Conservation (phyloP, 2,329 filamentous ascomycete genomes). For the Orbilia ellipsospora region DNA sequence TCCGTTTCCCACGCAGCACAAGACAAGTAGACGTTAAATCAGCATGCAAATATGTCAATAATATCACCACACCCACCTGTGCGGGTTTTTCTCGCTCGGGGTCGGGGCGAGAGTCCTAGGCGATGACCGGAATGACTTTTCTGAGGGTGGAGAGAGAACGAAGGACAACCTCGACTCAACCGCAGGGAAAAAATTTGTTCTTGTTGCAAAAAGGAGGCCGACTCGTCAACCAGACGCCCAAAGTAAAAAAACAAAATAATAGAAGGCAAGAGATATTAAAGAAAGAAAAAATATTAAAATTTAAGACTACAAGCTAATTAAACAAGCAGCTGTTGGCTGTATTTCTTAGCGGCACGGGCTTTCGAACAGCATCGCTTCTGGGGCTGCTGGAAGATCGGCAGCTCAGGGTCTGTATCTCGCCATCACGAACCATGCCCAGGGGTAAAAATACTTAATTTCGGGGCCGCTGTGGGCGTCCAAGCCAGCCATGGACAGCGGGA, state of each 20-base stretch:
- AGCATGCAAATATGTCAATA: not conserved
- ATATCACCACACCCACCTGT: constrained; percentile 3
- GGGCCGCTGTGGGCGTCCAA: constrained; percentile 14
- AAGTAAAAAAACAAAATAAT: constrained; percentile 6
- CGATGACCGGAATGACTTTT: constrained; percentile 10
- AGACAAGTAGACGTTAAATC: not conserved
- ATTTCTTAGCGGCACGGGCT: not conserved
- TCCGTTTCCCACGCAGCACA: constrained; percentile 32
- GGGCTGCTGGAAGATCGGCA: constrained; percentile 18
- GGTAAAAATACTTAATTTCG: constrained; percentile 45
- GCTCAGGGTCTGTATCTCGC: constrained; percentile 47
- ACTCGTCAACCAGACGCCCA: constrained; percentile 1
- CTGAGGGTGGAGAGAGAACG: constrained; percentile 2
- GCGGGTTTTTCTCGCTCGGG: constrained; percentile 1
- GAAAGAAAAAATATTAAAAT: constrained; percentile 4
- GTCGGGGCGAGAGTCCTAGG: constrained; percentile 7
- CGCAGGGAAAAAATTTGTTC: constrained; percentile 7
- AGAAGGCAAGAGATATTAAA: not conserved
- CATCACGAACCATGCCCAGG: constrained; percentile 15
- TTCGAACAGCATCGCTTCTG: not conserved
- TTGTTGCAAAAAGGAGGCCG: constrained; percentile 20
- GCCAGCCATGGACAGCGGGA: constrained; percentile 13
- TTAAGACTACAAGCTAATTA: constrained; percentile 5
- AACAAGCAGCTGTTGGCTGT: not conserved
- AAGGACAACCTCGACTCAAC: constrained; percentile 2